A percentile compares a stretch with the other conserved stretches of the same genome.
These are phyloP conservation scores for Cryptosporidium canis DNA, from an alignment of 169 alveolate species.

Conservation along the genomic window DNA sequence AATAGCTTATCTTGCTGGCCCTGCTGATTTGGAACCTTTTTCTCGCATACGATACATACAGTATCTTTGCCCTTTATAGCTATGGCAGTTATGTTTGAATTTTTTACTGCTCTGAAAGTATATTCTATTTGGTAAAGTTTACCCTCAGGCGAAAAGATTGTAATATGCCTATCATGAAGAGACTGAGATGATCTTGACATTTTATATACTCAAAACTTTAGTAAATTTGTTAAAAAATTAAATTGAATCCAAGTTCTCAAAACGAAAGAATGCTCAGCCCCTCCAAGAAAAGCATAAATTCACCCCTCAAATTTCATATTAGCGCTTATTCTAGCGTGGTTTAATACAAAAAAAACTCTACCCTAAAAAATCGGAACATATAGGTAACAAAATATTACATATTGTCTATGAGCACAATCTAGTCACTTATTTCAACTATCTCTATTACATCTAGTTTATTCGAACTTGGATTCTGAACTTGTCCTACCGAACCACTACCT, in stretches of 20 bases:
- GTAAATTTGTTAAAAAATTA: background rate
- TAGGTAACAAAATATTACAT: background rate
- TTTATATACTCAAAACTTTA: slow-evolving; percentile 44
- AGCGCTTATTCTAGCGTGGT: background rate
- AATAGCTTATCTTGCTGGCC: slow-evolving; percentile 87
- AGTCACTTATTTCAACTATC: slow-evolving; percentile 48
- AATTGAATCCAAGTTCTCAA: background rate
- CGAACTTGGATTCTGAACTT: background rate
- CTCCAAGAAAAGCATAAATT: slow-evolving; percentile 4
- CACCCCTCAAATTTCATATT: slow-evolving; percentile 9
- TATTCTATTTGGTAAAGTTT: slow-evolving; percentile 95
- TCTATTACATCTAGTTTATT: background rate
- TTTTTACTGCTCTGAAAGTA: slow-evolving; percentile 97
- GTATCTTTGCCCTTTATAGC: slow-evolving; percentile 96
- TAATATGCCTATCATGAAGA: slow-evolving; percentile 90
- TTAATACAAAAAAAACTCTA: background rate
- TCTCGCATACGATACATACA: slow-evolving; percentile 94
- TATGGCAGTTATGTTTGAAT: slow-evolving; percentile 92
- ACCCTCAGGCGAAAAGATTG: slow-evolving; percentile 99
- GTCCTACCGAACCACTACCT: background rate
- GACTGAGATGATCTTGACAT: slow-evolving; percentile 88
- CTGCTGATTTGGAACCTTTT: slow-evolving; percentile 90
- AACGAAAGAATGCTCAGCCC: background rate
- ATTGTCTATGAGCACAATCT: background rate
- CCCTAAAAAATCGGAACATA: background rate